Evolutionary conservation across 2,329 filamentous ascomycete genomes (phyloP).

Genomic region (Trichothecium sympodiale): DNA sequence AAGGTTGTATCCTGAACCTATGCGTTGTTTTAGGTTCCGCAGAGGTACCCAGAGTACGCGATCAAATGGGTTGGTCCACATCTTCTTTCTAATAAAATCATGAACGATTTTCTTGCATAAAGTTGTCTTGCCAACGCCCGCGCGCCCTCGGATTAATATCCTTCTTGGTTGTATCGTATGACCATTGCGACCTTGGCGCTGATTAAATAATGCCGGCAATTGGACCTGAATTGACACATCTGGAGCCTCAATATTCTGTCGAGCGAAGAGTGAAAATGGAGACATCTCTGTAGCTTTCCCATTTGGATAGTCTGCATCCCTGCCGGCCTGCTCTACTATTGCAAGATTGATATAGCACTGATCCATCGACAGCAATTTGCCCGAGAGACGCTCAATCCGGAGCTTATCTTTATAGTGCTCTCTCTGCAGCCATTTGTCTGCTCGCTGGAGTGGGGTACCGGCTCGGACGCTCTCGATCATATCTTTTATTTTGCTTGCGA

Average conservation of each 20-base stretch:
- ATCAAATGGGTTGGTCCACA: slow-evolving; percentile 16
- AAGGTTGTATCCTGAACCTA: slow-evolving; percentile 10
- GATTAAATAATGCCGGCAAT: slow-evolving; percentile 15
- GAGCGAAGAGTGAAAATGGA: slow-evolving; percentile 14
- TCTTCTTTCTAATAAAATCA: slow-evolving; percentile 15
- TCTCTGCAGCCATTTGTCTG: slow-evolving; percentile 12
- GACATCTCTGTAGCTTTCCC: slow-evolving; percentile 6
- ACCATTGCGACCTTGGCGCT: slow-evolving; percentile 9
- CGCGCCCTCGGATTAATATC: slow-evolving; percentile 23
- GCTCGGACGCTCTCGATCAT: slow-evolving; percentile 9
- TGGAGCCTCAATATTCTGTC: slow-evolving; percentile 15
- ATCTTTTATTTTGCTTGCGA: slow-evolving; percentile 9
- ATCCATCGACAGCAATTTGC: slow-evolving; percentile 18
- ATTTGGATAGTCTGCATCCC: slow-evolving; percentile 2
- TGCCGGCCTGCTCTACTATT: slow-evolving; percentile 15
- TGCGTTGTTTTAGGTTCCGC: slow-evolving; percentile 17
- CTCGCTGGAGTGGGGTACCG: slow-evolving; percentile 7
- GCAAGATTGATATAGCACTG: slow-evolving; percentile 29
- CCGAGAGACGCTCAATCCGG: slow-evolving; percentile 22
- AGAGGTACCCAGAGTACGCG: slow-evolving; percentile 28
- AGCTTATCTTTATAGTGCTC: slow-evolving; percentile 14
- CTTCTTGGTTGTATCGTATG: slow-evolving; percentile 12
- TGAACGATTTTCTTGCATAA: slow-evolving; percentile 29
- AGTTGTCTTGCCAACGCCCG: slow-evolving; percentile 28
- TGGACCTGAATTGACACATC: slow-evolving; percentile 11